Conservation (phyloP, 169 alveolate genomes). For the Cryptosporidium parvum region DNA sequence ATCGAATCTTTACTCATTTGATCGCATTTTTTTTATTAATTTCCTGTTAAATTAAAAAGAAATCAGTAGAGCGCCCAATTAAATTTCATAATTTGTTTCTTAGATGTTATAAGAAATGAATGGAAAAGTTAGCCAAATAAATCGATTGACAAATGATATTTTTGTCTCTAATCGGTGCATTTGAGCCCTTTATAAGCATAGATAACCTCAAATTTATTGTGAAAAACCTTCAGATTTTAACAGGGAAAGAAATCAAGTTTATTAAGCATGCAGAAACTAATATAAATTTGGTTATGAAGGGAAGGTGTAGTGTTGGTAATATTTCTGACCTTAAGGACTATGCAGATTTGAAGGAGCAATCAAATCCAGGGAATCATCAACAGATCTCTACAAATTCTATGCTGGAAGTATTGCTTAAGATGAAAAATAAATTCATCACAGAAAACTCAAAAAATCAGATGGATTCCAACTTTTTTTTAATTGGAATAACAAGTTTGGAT, state of each 20-base stretch:
- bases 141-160: conserved; percentile 14
- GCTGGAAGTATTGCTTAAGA: conserved; percentile 1
- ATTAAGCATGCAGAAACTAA: conserved; percentile 7
- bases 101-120: background rate
- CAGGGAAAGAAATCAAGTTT: conserved; percentile 23
- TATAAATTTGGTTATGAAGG: conserved; percentile 2
- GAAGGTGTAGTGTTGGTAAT: background rate
- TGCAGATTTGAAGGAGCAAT: background rate
- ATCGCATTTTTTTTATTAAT: background rate
- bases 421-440: conserved; percentile 10
- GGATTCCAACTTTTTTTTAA: background rate
- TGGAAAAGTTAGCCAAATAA: background rate
- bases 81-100: background rate
- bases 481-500: conserved; percentile 69
- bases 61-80: background rate
- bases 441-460: background rate
- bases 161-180: conserved; percentile 56
- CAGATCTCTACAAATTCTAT: conserved; percentile 57
- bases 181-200: conserved; percentile 32
- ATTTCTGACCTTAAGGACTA: background rate
- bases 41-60: background rate
- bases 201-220: conserved; percentile 20
- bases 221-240: conserved; percentile 23
- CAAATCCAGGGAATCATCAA: background rate
- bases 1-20: conserved; percentile 7